These are phyloP conservation scores for Elsinoe batatas DNA, from an alignment of 2,329 filamentous ascomycete species.

Conservation along the genomic window DNA sequence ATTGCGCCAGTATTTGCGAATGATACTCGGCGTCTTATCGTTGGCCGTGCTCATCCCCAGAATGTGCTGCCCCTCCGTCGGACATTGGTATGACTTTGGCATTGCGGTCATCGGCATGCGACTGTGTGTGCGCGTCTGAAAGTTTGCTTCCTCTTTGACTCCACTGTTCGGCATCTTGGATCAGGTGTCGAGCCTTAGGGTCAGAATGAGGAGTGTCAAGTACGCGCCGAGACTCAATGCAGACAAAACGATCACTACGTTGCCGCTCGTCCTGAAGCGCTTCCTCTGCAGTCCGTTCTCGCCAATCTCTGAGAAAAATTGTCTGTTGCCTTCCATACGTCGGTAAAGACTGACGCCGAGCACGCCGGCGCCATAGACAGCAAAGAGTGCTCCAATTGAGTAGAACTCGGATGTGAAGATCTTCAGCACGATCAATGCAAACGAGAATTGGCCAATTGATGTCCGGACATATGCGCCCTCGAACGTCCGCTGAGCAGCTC, in stretches of 20 bases:
- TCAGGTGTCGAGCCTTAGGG: conserved; percentile 36
- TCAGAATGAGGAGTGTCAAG: conserved; percentile 49
- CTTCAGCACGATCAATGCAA: conserved; percentile 86
- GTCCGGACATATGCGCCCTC: conserved; percentile 96
- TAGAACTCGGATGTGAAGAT: conserved; percentile 98
- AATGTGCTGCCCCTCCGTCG: too few relatives aligned
- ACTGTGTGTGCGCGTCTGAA: not conserved
- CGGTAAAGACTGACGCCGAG: conserved; percentile 75
- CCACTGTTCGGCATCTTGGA: not conserved
- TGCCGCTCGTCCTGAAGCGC: conserved; percentile 54
- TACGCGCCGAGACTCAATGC: conserved; percentile 54
- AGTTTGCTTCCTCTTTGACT: not conserved
- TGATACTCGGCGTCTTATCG: not conserved
- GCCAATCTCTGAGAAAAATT: conserved; percentile 68
- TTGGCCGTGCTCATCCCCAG: too few relatives aligned
- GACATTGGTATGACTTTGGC: not conserved
- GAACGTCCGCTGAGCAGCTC: conserved; percentile 90
- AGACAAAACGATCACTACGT: conserved; percentile 54
- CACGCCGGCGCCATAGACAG: conserved; percentile 78
- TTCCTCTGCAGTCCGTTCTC: conserved; percentile 52
- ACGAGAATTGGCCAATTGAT: conserved; percentile 87
- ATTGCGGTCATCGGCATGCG: not conserved
- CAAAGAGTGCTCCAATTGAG: conserved; percentile 86
- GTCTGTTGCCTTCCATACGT: conserved; percentile 80
- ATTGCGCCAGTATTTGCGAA: not conserved